Base-by-base conservation (phyloP, 345 rosid genomes). In the Sisymbrium altissimum region DNA sequence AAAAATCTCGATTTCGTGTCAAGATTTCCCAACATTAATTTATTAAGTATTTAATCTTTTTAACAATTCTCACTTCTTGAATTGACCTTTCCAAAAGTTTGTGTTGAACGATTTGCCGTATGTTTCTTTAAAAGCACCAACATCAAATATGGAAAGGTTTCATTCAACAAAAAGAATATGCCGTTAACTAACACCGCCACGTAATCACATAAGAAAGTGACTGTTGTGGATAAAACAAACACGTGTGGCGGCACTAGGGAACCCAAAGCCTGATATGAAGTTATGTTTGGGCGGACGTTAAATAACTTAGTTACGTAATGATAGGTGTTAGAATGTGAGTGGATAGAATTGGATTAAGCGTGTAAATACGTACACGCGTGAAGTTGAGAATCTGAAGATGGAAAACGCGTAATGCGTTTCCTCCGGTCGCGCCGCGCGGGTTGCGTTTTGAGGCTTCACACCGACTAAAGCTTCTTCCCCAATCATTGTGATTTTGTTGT, bases 371-470 rank as follows among this genome's bases (percentile, higher is more conserved):
- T 73, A 73, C 48, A 66, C 50, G 52, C 59, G 58, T 73, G 66
- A 65, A 50, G 11, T 55, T 56, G 13, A 2, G 11, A 27, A 49
- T 1, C 15, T 50, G 23, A 14, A 64, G 19, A 14, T 38, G 2
- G 19, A 25, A 49, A 66, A 58, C 72, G 67, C 73, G 73, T 66
- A 13, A 29, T 23, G 45, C 54, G 54, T 48, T 46, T 74, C 54
- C 36, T 74, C 61, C 17, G 66, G 72, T 66, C 72, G 60, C 66
- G 78, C 52, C 66, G 48, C 60, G 23, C 14, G 7, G 19, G 14
- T 38, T 38, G 72, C 67, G 73, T 58, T 74, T 48, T 74, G 23
- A 46, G 7, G 72, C 55, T 66, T 74, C 9, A 65, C 35, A 66
- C 25, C 60, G 73, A 66, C 73, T 38, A 23, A 23, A 39, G 43